Evolutionary conservation across 1,139 yeast species (phyloP).

Genomic region (Saccharomyces pastorianus): DNA sequence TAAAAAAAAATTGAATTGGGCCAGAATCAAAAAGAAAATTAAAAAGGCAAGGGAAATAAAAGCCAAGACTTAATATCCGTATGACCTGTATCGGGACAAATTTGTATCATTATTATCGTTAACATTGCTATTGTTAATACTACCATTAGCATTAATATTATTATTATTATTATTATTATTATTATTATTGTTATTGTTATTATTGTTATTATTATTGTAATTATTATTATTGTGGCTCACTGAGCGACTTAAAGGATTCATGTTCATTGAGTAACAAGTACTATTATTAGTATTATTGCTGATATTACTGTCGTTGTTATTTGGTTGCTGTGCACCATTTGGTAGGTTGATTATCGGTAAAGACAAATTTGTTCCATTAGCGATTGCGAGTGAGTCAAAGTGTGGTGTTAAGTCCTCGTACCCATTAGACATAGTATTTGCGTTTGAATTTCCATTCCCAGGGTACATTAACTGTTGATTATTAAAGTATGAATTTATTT

Average conservation of each 20-base stretch:
- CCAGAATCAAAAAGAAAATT: neutral
- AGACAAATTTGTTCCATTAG: slow-evolving; percentile 19
- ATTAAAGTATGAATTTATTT: slow-evolving; percentile 12
- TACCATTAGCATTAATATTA: neutral
- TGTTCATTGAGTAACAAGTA: neutral
- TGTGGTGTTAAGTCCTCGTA: slow-evolving; percentile 16
- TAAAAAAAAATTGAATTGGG: neutral
- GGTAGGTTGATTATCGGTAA: slow-evolving; percentile 9
- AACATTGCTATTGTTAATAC: neutral
- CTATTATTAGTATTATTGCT: neutral
- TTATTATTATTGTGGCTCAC: neutral
- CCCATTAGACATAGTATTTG: neutral
- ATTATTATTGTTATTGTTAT: neutral
- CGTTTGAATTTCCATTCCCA: slow-evolving; percentile 7
- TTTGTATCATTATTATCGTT: neutral
- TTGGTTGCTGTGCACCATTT: neutral
- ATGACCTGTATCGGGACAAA: neutral
- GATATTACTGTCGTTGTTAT: neutral
- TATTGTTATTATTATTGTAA: neutral
- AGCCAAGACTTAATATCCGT: neutral
- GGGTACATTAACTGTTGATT: slow-evolving; percentile 3
- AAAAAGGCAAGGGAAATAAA: neutral
- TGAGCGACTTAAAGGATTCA: neutral
- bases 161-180: neutral
- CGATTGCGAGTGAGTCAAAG: slow-evolving; percentile 16